phyloP scores from a whole-genome alignment of 1,139 yeast species.

The Groenewaldozyma auringiensis region DNA sequence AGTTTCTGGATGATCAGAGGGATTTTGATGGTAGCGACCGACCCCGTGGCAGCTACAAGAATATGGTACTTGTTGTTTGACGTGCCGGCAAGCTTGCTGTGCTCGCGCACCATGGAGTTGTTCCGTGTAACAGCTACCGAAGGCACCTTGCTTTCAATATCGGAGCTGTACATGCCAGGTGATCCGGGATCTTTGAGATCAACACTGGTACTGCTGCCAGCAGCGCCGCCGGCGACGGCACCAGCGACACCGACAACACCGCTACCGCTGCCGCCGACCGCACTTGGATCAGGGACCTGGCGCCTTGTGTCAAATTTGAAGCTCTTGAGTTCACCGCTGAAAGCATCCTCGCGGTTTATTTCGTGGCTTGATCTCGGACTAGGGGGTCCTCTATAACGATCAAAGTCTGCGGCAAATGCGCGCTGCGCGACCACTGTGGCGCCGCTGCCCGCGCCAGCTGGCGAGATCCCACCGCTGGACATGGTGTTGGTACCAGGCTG shows the following conservation, averaged over 20 bases:
- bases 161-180: slow-evolving; percentile 1
- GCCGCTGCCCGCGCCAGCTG: background rate
- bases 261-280: too few relatives aligned
- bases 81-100: background rate
- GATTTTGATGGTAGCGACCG: slow-evolving; percentile 91
- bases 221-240: background rate
- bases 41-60: slow-evolving; percentile 86
- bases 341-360: background rate
- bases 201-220: background rate
- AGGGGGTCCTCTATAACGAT: too few relatives aligned
- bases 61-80: slow-evolving; percentile 42
- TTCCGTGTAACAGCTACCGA: background rate
- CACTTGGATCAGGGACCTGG: too few relatives aligned
- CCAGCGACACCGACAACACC: too few relatives aligned
- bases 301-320: background rate
- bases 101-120: background rate
- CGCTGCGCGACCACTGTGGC: background rate
- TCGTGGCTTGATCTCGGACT: background rate
- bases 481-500: background rate
- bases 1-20: slow-evolving; percentile 21
- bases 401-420: background rate
- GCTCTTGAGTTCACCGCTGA: background rate
- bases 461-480: background rate
- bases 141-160: background rate
- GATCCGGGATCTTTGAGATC: background rate